Evolutionary conservation across 345 rosid genomes (phyloP).

Genomic region (Acer campestre): DNA sequence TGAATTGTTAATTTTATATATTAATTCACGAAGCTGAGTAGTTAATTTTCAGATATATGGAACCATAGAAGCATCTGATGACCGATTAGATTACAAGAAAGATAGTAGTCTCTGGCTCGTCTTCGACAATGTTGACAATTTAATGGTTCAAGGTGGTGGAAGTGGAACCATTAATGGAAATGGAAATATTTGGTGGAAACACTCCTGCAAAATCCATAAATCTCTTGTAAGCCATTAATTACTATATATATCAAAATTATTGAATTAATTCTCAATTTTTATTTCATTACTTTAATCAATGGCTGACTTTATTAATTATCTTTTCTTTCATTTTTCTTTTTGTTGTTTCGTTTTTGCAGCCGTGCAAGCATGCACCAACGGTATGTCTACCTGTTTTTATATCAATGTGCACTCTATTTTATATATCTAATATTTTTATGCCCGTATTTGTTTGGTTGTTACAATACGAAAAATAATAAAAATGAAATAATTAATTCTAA

Average conservation of each 20-base stretch:
- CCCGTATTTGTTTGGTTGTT: no score
- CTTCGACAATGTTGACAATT: constrained; percentile 47
- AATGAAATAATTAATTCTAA: no score
- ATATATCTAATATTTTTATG: no score
- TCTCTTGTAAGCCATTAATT: constrained; percentile 41
- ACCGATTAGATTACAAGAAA: constrained; percentile 52
- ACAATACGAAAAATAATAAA: no score
- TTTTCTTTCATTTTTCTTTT: background rate
- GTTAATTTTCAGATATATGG: constrained; percentile 52
- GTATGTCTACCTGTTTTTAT: constrained; percentile 31
- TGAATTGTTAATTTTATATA: no score
- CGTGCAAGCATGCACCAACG: constrained; percentile 83
- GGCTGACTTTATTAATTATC: no score
- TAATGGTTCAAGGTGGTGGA: constrained; percentile 67
- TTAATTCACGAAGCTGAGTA: no score
- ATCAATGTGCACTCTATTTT: background rate
- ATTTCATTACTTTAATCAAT: no score
- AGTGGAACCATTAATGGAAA: constrained; percentile 70
- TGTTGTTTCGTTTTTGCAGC: constrained; percentile 47
- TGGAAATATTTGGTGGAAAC: constrained; percentile 86
- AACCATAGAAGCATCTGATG: constrained; percentile 58
- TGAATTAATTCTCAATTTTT: no score
- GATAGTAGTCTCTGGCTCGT: constrained; percentile 63
- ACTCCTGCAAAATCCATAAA: constrained; percentile 80
- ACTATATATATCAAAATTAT: background rate